These are phyloP conservation scores for Mycena alexandri DNA, from an alignment of 768 basidiomycete genomes.

Conservation along the genomic window DNA sequence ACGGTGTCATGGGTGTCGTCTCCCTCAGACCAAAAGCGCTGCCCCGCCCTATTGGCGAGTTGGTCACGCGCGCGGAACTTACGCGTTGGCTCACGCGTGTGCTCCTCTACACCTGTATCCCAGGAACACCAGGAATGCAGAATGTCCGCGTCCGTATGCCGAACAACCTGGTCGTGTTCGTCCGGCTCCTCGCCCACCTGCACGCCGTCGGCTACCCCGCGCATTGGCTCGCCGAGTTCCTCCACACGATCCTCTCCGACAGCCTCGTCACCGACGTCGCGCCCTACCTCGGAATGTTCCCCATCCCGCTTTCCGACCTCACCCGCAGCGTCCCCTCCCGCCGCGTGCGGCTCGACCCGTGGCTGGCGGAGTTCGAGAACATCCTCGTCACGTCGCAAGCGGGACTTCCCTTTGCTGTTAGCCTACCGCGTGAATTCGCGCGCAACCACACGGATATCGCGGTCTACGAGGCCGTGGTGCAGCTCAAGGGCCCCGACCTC, in stretches of 20 bases:
- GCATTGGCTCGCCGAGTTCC: conserved; percentile 53
- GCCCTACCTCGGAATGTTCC: conserved; percentile 43
- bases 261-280: conserved; percentile 43
- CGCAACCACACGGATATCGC: conserved; percentile 39
- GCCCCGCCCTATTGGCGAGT: conserved; percentile 37
- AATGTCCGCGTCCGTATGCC: conserved; percentile 45
- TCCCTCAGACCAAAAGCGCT: conserved; percentile 34
- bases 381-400: conserved; percentile 40
- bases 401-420: conserved; percentile 42
- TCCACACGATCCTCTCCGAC: conserved; percentile 44
- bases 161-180: conserved; percentile 51
- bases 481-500: conserved; percentile 11
- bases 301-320: conserved; percentile 45
- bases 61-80: conserved; percentile 43
- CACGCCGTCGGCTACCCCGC: conserved; percentile 50
- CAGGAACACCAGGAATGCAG: conserved; percentile 40
- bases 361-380: conserved; percentile 45
- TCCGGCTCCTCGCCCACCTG: conserved; percentile 48
- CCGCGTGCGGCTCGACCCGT: conserved; percentile 43
- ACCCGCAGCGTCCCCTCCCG: conserved; percentile 39
- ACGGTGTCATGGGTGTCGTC: conserved; percentile 40
- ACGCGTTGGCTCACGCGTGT: conserved; percentile 49
- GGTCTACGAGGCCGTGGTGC: conserved; percentile 39
- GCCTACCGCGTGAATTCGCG: conserved; percentile 38
- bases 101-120: conserved; percentile 47